Conservation (phyloP, 768 basidiomycete genomes). For the Tylopilus rubrobrunneus region DNA sequence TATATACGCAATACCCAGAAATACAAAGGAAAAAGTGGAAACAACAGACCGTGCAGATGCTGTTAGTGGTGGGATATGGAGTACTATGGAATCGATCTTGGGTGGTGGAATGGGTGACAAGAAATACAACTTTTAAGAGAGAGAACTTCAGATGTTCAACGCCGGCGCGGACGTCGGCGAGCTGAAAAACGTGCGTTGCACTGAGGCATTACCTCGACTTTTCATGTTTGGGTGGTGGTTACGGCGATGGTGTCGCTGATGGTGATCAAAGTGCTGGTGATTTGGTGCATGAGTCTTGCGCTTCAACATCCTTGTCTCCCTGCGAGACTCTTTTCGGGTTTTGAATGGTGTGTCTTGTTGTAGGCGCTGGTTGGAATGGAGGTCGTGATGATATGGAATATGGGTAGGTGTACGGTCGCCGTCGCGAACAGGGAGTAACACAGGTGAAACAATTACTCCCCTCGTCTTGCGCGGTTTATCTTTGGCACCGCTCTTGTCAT, state of each 20-base stretch:
- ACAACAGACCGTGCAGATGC: conserved; percentile 8
- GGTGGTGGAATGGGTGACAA: conserved; percentile 1
- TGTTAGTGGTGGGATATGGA: conserved; percentile 11
- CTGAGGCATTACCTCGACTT: conserved; percentile 49
- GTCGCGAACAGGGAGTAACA: conserved; percentile 48
- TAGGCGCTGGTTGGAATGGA: conserved; percentile 36
- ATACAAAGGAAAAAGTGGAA: conserved; percentile 12
- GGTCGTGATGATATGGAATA: conserved; percentile 29
- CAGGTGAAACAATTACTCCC: conserved; percentile 46
- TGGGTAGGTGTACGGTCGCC: conserved; percentile 56
- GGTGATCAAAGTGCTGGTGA: conserved; percentile 37
- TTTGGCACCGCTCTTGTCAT: conserved; percentile 25
- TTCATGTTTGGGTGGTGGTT: conserved; percentile 67
- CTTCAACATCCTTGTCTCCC: conserved; percentile 66
- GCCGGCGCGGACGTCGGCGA: conserved; percentile 28
- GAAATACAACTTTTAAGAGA: conserved; percentile 19
- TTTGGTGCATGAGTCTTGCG: conserved; percentile 49
- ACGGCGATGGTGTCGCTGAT: conserved; percentile 47
- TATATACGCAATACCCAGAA: conserved; percentile 21
- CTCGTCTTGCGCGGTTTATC: conserved; percentile 25
- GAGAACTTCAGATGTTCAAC: conserved; percentile 24
- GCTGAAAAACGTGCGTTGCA: conserved; percentile 47
- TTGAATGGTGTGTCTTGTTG: conserved; percentile 42
- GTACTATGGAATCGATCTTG: not conserved
- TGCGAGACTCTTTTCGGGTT: conserved; percentile 58